Evolutionary conservation across 805 yeast species (phyloP).

Genomic region (Torulaspora microellipsoides): DNA sequence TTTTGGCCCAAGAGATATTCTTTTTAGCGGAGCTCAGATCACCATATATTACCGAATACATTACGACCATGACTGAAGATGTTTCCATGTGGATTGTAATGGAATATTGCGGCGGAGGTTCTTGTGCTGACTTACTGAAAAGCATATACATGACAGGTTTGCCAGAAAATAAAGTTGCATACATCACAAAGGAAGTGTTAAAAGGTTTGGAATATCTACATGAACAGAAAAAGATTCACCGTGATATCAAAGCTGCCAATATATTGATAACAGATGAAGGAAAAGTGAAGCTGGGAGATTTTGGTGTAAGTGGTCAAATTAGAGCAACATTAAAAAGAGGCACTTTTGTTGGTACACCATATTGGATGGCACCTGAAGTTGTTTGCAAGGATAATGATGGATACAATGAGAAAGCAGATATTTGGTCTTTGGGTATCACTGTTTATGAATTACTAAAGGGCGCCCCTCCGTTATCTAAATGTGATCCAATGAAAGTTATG

Average conservation of each 20-base stretch:
- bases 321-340: conserved; percentile 58
- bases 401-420: conserved; percentile 82
- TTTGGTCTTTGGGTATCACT: conserved; percentile 95
- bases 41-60: conserved; percentile 62
- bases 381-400: conserved; percentile 50
- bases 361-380: conserved; percentile 99
- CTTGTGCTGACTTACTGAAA: conserved; percentile 71
- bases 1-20: conserved; percentile 70
- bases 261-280: conserved; percentile 69
- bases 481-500: conserved; percentile 74
- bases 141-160: conserved; percentile 29
- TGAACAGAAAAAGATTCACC: conserved; percentile 67
- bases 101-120: conserved; percentile 96
- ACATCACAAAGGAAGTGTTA: conserved; percentile 58
- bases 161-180: conserved; percentile 49
- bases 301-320: conserved; percentile 88
- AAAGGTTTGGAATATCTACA: conserved; percentile 76
- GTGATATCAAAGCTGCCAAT: conserved; percentile 90
- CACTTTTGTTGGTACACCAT: conserved; percentile 93
- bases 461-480: conserved; percentile 68
- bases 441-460: conserved; percentile 82
- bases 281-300: conserved; percentile 78
- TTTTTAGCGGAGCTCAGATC: conserved; percentile 63
- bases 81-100: conserved; percentile 80
- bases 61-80: conserved; percentile 58